Percentiles rank a stretch among this genome's conserved stretches.
Evolutionary conservation across 1,284 basidiomycete species (phyloP).

Genomic region (Trichosporon faecale): DNA sequence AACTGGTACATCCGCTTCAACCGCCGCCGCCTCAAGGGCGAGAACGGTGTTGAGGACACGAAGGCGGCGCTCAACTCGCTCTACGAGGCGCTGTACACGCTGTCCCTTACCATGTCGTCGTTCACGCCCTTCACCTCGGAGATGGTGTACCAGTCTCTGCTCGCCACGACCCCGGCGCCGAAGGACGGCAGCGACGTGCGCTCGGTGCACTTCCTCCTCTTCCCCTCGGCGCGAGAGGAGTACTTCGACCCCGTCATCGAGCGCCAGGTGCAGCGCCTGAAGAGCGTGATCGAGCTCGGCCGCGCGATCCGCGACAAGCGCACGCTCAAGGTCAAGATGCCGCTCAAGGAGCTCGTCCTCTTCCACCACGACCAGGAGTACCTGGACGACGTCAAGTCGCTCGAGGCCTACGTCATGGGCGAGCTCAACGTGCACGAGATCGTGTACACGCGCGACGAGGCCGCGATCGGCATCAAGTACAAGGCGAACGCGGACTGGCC

Average conservation of each 20-base stretch:
- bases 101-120: slow-evolving; percentile 94
- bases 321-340: slow-evolving; percentile 79
- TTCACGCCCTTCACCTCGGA: slow-evolving; percentile 99
- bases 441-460: slow-evolving; percentile 84
- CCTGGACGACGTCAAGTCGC: slow-evolving; percentile 77
- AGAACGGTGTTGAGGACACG: slow-evolving; percentile 87
- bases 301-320: slow-evolving; percentile 85
- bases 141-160: slow-evolving; percentile 89
- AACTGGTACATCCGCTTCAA: slow-evolving; percentile 99
- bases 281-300: slow-evolving; percentile 88
- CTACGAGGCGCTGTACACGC: slow-evolving; percentile 90
- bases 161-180: slow-evolving; percentile 75
- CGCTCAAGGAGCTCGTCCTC: slow-evolving; percentile 86
- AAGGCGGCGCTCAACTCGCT: slow-evolving; percentile 87
- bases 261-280: slow-evolving; percentile 90
- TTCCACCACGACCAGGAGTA: slow-evolving; percentile 88
- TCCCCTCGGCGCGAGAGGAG: slow-evolving; percentile 89
- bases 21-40: slow-evolving; percentile 90
- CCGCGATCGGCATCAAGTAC: slow-evolving; percentile 82
- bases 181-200: slow-evolving; percentile 71
- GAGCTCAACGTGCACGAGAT: slow-evolving; percentile 94
- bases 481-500: slow-evolving; percentile 91
- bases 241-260: slow-evolving; percentile 97
- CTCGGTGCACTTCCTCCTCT: slow-evolving; percentile 92
- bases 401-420: slow-evolving; percentile 86